Percentiles rank a stretch among this genome's conserved stretches.
Conservation (phyloP, 805 yeast species). For the Danielozyma ontarioensis region DNA sequence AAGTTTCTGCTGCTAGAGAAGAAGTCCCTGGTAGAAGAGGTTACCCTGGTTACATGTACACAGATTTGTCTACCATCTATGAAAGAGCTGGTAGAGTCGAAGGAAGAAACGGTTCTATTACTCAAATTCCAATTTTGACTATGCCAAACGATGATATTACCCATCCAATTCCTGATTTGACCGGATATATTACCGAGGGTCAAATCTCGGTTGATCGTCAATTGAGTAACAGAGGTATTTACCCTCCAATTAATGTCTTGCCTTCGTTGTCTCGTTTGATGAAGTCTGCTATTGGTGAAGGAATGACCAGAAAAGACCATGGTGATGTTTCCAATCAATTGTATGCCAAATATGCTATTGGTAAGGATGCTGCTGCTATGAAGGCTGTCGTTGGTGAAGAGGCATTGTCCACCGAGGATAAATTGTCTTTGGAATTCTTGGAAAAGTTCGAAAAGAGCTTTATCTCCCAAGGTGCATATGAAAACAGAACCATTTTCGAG, state of each 20-base stretch:
- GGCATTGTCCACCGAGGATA: constrained; percentile 96
- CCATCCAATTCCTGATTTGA: constrained; percentile 99
- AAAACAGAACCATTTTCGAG: constrained; percentile 90
- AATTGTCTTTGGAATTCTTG: constrained; percentile 92
- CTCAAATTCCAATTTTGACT: constrained; percentile 97
- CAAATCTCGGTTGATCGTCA: constrained; percentile 98
- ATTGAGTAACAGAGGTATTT: constrained; percentile 91
- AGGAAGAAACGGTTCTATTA: constrained; percentile 98
- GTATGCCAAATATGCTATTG: constrained; percentile 98
- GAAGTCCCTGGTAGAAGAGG: constrained; percentile 99
- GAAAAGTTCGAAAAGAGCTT: constrained; percentile 97
- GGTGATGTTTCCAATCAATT: constrained; percentile 99
- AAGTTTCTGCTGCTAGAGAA: constrained; percentile 99
- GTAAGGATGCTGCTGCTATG: constrained; percentile 99
- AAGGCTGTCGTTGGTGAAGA: constrained; percentile 99
- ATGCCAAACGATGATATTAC: constrained; percentile 99
- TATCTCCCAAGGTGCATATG: constrained; percentile 95
- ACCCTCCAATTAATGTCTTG: constrained; percentile 97
- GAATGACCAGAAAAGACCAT: constrained; percentile 99
- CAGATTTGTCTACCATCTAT: constrained; percentile 97
- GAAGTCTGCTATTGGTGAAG: constrained; percentile 99
- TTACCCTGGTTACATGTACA: constrained; percentile 99
- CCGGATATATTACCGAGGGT: constrained; percentile 99
- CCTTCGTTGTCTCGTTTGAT: constrained; percentile 97
- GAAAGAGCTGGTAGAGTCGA: constrained; percentile 99